Evolutionary conservation across 352 stramenopile species (phyloP), one percentile per base, ranked within the genome.

Genomic region (Pythium chondricola): DNA sequence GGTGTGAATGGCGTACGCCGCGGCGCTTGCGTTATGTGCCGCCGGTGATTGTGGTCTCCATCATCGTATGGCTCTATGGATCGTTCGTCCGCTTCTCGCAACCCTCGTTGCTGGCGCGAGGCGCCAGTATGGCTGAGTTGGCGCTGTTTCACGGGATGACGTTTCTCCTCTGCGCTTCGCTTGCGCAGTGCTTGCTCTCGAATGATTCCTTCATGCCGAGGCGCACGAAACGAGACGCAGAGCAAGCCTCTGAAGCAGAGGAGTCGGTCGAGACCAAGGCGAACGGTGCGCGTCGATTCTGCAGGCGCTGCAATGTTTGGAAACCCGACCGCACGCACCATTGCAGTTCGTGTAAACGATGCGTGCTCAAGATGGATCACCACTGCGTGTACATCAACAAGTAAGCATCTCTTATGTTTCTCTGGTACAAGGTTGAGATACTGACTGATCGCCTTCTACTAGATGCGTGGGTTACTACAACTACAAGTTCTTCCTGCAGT

Each of bases 381-480:
- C 83, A 94, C 53, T 94, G 83, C 61, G 63, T 91, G 46, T 94
- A 86, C 66, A 83, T 92, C 52, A 94, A 94, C 71, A 94, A 94
- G 80, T 91, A 64, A 55, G 64, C 62, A 18, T 22, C 16, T 26
- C 22, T 33, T 39, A 2, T 8, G 26, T 50, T 26, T 16, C 16
- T 11, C n/a, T 25, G 22, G 7, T n/a, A 38, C 4, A 18, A 40
- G 17, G 42, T 39, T 30, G 11, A 7, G 39, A 3, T 18, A 13
- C 29, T 33, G 29, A 33, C 29, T 13, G n/a, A n/a, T n/a, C n/a
- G n/a, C n/a, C n/a, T n/a, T n/a, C 9, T 26, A 18, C 40, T 22
- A 91, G 80, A 39, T 93, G 83, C 59, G 92, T 94, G 52, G 83
- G 83, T 9, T 88, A 84, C 58, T 79, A 84, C 61, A 94, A 94